Base-by-base conservation (phyloP, 2,329 filamentous ascomycete genomes). In the Pseudopithomyces chartarum region DNA sequence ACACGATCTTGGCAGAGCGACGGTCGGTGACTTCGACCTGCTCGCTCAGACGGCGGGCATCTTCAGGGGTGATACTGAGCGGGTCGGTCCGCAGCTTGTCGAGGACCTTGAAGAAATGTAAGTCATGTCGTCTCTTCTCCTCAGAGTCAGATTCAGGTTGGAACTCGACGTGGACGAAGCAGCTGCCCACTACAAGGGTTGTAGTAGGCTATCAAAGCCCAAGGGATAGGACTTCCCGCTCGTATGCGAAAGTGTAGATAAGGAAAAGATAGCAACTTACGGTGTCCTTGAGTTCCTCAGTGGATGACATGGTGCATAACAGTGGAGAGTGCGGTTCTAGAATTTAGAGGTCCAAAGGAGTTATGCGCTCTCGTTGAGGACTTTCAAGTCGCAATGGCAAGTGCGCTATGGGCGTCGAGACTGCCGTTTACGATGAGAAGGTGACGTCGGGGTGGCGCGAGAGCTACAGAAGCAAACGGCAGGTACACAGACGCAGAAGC, bases 21-120 rank as follows among this genome's bases (percentile, higher is more conserved):
- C 58, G 45, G 54, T 72, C 65, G 19, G 38, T 45, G 11, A 57
- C 63, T 39, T 65, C 64, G 47, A 60, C 62, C 42, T 70, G 61
- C 58, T 70, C 68, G 47, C 64, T 64, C 33, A 74, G 63, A 32
- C 64, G 60, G 20, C 63, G 70, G 59, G 66, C 68, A 52, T 75
- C 73, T 32, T 71, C 70, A 12, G 63, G 55, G 15, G 67, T 73
- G 58, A 75, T 67, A 58, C 58, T 65, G 43, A 56, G 54, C 10
- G 70, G 63, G 15, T 70, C 55, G 3, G 58, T 59, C 26, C 61
- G 54, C 36, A 74, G 55, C 62, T 73, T 73, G 15, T 62, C 42
- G 23, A 68, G 45, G 45, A 67, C 58, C 38, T 56, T 50, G 29
- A 59, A 55, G 17, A 63, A 52, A 23, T 47, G 45, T 33, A 56